Base-by-base conservation (phyloP, 495 filamentous ascomycete genomes). In the Schizothecium vesticola region DNA sequence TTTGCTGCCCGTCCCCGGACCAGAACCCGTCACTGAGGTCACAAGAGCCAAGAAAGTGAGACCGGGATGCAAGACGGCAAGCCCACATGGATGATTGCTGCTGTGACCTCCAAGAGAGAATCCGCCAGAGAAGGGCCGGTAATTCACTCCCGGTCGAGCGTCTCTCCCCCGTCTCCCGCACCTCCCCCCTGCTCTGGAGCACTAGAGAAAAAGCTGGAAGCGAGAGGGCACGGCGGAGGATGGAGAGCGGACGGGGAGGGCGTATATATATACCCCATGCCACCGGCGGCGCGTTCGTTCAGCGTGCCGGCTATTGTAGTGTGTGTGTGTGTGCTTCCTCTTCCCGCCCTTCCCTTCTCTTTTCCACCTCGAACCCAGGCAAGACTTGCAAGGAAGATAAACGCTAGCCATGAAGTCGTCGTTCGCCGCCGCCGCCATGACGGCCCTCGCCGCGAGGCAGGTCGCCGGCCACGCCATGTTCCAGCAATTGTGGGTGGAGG, bases 401-500 rank as follows among this genome's bases (percentile, higher is more conserved):
- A 9, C 43, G 25, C 13, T 19, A 51, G 71, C 55, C 51, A 83
- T 84, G 82, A 84, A 82, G 75, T 77, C 77, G 12, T 73, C 76
- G 16, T 51, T 79, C 59, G 63, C 75, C 51, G 67, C 75, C 51
- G 67, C 75, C 31, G 66, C 67, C 13, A 25, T 75, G 13, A 70
- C 76, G 26, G 74, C 74, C 1, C 68, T 84, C 23, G 74, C 75
- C 23, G 76, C 74, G 56, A 71, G 73, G 7, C 63, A 79, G 43
- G 79, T 78, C 16, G 73, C 80, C 56, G 80, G 77, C 24, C 84
- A 86, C 55, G 80, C 84, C 25, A 78, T 78, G 33, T 86, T 84
- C 75, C 84, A 86, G 66, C 76, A 85, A 57, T 77, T 86, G 29
- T 85, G 82, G 81, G 75, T 86, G 10, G 75, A 85, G 64, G 83